Evolutionary conservation across 139 green algal genomes (phyloP), one percentile per base, ranked within the genome.

Genomic region (Chlorella sp.): DNA sequence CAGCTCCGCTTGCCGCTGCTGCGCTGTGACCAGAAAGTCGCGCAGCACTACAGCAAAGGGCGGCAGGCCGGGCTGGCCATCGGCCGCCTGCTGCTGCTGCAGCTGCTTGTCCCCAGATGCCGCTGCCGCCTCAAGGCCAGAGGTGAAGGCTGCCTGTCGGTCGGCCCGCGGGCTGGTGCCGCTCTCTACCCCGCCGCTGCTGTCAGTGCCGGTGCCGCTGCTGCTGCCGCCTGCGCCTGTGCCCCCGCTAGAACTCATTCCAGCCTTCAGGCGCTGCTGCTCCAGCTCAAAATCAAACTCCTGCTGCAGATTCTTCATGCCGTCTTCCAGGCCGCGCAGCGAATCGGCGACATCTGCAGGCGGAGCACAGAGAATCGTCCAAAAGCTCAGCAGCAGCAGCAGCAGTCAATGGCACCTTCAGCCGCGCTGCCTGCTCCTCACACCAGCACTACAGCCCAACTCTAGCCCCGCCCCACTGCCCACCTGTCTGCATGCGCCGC

Each of bases 401-500:
- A n/a, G n/a, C n/a, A n/a, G n/a, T n/a, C n/a, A n/a, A n/a, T n/a
- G n/a, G n/a, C n/a, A n/a, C n/a, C n/a, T n/a, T n/a, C n/a, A n/a
- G n/a, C n/a, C n/a, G n/a, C n/a, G n/a, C n/a, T n/a, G n/a, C n/a
- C n/a, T n/a, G n/a, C n/a, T n/a, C n/a, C 36, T 16, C 20, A 7
- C 9, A 30, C 32, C 75, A 39, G 75, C 57, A 7, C 23, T 56
- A 28, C 15, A 18, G 60, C 16, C 20, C 28, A 18, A 17, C n/a
- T n/a, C n/a, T n/a, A n/a, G n/a, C n/a, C n/a, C n/a, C n/a, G n/a
- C 12, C 39, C 44, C 0, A 2, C 5, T 11, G 11, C 78, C 39
- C 83, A 84, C 76, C 83, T 30, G 69, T 85, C 67, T 89, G 78
- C 85, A 89, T 86, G 55, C 79, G 81, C 28, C 85, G 79, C 68